phyloP scores from a whole-genome alignment of 768 basidiomycete species.

The Collybiopsis confluens region DNA sequence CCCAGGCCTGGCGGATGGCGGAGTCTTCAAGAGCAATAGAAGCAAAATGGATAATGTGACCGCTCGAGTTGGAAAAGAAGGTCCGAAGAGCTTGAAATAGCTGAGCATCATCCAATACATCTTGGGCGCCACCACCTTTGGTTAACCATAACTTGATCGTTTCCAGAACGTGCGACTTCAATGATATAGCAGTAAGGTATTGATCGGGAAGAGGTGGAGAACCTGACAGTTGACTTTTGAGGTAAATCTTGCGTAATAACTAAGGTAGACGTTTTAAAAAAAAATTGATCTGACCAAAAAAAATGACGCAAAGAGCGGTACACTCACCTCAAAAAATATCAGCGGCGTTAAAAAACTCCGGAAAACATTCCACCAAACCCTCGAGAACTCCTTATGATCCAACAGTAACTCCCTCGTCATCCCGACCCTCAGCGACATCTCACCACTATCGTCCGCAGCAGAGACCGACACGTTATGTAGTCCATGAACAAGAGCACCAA shows the following conservation, averaged over 20 bases:
- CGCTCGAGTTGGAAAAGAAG: conserved; percentile 55
- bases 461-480: too few species aligned
- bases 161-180: conserved; percentile 58
- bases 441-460: conserved; percentile 83
- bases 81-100: conserved; percentile 53
- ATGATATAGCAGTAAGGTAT: conserved; percentile 44
- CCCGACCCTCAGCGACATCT: conserved; percentile 72
- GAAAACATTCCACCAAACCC: conserved; percentile 84
- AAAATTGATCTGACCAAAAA: conserved; percentile 40
- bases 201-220: conserved; percentile 39
- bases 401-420: conserved; percentile 70
- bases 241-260: conserved; percentile 75
- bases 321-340: conserved; percentile 78
- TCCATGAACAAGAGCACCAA: too few species aligned
- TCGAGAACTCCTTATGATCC: conserved; percentile 68
- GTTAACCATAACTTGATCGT: too few species aligned
- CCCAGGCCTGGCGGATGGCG: conserved; percentile 45
- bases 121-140: conserved; percentile 72
- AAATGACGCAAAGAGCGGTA: background rate
- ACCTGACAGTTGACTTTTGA: conserved; percentile 42
- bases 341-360: conserved; percentile 75
- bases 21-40: conserved; percentile 34
- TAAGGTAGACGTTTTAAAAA: too few species aligned
- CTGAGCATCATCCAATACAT: conserved; percentile 67
- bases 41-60: conserved; percentile 46